Percentiles rank a stretch among this genome's conserved stretches.
phyloP scores from a whole-genome alignment of 192 early-diverging fungal genomes.

The Obelidium mucronatum region DNA sequence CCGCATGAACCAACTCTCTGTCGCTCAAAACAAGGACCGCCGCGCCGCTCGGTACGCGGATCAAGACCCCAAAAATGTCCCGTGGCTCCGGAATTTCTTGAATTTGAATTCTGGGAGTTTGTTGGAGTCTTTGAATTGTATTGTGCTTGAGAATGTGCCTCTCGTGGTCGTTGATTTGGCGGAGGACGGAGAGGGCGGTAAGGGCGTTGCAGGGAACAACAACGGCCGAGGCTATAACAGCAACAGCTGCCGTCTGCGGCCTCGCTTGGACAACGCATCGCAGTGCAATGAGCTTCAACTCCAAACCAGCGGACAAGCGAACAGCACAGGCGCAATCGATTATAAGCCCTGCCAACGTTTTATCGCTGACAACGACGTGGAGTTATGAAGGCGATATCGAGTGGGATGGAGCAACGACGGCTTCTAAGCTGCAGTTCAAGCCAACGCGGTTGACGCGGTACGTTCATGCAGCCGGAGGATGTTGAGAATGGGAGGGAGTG shows the following conservation, averaged over 20 bases:
- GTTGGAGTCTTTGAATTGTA: slow-evolving; percentile 1
- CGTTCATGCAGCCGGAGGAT: not conserved
- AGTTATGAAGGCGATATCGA: not conserved
- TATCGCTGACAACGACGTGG: not conserved
- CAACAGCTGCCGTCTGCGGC: slow-evolving; percentile 5
- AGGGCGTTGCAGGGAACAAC: not conserved
- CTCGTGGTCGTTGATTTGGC: not conserved
- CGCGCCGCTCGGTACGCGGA: not conserved
- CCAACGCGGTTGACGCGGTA: not conserved
- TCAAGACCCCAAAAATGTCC: slow-evolving; percentile 4
- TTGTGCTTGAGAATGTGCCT: no score
- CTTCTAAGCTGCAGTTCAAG: not conserved
- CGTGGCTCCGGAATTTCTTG: slow-evolving; percentile 9
- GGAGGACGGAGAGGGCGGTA: not conserved
- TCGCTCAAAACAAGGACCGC: not conserved
- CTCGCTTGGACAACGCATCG: slow-evolving; percentile 9
- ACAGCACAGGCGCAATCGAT: not conserved
- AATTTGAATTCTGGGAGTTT: not conserved
- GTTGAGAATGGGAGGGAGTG: not conserved
- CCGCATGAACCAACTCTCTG: not conserved
- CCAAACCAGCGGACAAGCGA: not conserved
- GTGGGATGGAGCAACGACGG: not conserved
- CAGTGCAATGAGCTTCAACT: not conserved
- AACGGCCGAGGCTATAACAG: not conserved
- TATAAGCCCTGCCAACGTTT: not conserved